Evolutionary conservation across 345 rosid species (phyloP).

Genomic region (Geranium brycei): DNA sequence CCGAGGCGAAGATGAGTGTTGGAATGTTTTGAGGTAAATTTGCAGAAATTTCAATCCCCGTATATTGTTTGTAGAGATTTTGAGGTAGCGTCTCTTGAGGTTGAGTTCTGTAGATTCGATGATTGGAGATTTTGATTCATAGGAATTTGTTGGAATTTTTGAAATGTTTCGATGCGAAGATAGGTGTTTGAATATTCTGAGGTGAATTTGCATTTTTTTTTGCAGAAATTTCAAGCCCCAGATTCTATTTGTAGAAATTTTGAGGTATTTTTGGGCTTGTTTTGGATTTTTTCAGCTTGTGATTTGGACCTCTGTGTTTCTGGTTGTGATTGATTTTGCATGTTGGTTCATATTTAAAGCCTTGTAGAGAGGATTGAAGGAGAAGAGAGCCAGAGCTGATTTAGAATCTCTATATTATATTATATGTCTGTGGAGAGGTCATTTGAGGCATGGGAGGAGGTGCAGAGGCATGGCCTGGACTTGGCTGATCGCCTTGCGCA

Average conservation of each 20-base stretch:
- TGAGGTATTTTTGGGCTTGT: not conserved
- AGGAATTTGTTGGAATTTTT: not conserved
- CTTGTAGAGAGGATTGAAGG: no score
- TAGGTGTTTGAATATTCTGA: not conserved
- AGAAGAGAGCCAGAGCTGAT: not conserved
- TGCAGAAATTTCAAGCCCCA: no score
- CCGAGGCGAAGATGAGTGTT: not conserved
- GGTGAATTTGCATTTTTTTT: no score
- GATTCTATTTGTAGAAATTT: not conserved
- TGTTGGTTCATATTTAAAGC: no score
- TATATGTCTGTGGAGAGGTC: conserved; percentile 80
- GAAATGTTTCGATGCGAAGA: not conserved
- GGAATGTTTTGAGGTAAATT: not conserved
- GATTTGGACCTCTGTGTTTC: not conserved
- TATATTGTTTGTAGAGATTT: not conserved
- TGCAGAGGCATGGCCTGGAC: conserved; percentile 88
- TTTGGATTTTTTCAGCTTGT: not conserved
- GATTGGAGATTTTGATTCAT: not conserved
- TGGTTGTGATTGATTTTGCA: not conserved
- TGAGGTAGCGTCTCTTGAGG: no score
- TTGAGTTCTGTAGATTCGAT: not conserved
- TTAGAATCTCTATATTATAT: not conserved
- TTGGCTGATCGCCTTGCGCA: conserved; percentile 80
- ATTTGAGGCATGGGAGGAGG: conserved; percentile 95
- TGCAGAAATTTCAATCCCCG: no score